Base-by-base conservation (phyloP, 2,329 filamentous ascomycete species). In the Aspergillus pseudoviridinutans region DNA sequence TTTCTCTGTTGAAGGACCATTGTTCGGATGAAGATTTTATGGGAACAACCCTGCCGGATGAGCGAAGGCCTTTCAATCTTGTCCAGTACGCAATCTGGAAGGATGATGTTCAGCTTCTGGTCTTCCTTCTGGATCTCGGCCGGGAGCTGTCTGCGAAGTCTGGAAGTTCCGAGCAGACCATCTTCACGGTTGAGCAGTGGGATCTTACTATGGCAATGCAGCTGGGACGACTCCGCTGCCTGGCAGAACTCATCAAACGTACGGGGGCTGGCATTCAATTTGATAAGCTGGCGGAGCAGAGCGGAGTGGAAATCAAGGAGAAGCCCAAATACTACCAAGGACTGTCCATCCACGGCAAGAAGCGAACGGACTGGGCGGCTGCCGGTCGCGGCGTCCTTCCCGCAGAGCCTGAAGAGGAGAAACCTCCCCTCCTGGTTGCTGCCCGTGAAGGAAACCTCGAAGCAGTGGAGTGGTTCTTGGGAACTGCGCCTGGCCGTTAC, bases 311-410 rank as follows among this genome's bases (percentile, higher is more conserved):
- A 64, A 71, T 87, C 51, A 79, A 84, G 54, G 78, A 84, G 61
- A 89, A 87, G 70, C 84, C 89, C 1, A 82, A 82, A 20, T 90
- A 84, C 70, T 95, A 95, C 68, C 88, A 90, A 71, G 91, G 91
- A 0, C 73, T 93, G 29, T 87, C 85, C 1, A 87, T 95, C 1
- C 86, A 89, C 61, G 90, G 90, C 2, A 86, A 85, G 71, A 92
- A 92, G 72, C 79, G 85, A 51, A 77, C 79, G 35, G 90, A 92
- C 64, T 95, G 90, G 91, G 88, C 89, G 1, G 81, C 80, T 24
- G 84, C 84, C 6, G 85, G 85, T 3, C 81, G 83, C 22, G 58
- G 56, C 22, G 17, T 27, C 44, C 20, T 25, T 14, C 44, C 44
- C 22, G 22, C 3, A 2, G 4, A 47, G 22, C 20, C 44, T 27